Percentiles rank a stretch among this genome's conserved stretches.
phyloP scores from a whole-genome alignment of 1,284 basidiomycete species.

The Coniferiporia sulphurascens region DNA sequence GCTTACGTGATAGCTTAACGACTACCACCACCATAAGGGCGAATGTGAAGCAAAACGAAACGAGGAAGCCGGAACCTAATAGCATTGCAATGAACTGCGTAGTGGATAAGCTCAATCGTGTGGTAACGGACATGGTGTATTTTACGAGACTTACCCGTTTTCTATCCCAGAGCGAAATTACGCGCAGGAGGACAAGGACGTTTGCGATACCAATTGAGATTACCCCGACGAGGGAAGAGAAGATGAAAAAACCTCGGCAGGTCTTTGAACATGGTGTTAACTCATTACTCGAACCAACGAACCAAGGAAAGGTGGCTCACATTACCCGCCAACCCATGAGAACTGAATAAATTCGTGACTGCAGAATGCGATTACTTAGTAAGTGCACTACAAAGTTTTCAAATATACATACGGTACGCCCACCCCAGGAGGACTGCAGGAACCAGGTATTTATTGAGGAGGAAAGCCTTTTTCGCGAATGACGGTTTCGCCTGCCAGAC shows the following conservation, averaged over 20 bases:
- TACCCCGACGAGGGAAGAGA: slow-evolving; percentile 6
- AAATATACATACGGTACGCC: no score
- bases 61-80: slow-evolving; percentile 5
- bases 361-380: no score
- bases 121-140: not conserved
- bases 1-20: not conserved
- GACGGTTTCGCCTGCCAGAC: slow-evolving; percentile 22
- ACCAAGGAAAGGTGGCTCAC: no score
- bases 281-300: no score
- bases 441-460: slow-evolving; percentile 21
- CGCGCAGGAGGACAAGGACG: slow-evolving; percentile 16
- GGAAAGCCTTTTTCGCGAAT: slow-evolving; percentile 19
- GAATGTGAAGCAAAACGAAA: slow-evolving; percentile 7
- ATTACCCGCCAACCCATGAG: no score
- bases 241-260: slow-evolving; percentile 1
- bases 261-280: not conserved
- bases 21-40: slow-evolving; percentile 4
- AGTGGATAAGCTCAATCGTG: not conserved
- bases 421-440: not conserved
- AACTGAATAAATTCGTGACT: no score
- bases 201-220: slow-evolving; percentile 10
- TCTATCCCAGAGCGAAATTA: slow-evolving; percentile 16
- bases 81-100: not conserved
- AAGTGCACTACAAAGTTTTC: no score
- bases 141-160: slow-evolving; percentile 8